Percentiles rank a stretch among this genome's conserved stretches.
These are phyloP conservation scores for Tulasnella sp. DNA, from an alignment of 768 basidiomycete species.

Conservation along the genomic window DNA sequence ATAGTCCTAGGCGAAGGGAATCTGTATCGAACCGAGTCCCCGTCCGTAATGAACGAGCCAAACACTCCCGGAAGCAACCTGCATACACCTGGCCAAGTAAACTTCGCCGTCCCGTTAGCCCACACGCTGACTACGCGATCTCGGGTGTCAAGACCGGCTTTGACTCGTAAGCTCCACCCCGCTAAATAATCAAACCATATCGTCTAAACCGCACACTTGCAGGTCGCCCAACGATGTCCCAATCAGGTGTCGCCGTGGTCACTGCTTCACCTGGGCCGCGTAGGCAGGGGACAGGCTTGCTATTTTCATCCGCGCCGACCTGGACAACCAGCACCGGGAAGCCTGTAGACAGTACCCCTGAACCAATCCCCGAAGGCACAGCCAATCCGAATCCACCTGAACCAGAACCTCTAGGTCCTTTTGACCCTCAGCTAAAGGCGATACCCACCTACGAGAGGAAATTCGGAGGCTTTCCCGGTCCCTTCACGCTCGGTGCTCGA, in stretches of 20 bases:
- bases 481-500: not conserved
- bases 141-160: not conserved
- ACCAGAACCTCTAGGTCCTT: slow-evolving; percentile 47
- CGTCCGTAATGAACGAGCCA: not conserved
- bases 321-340: not conserved
- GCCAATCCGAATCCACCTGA: not conserved
- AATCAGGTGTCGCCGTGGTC: not conserved
- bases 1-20: not conserved
- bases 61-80: not conserved
- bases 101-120: not conserved
- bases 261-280: not conserved
- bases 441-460: slow-evolving; percentile 15
- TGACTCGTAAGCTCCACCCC: not conserved
- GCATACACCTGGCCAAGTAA: not conserved
- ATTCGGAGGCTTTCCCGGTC: slow-evolving; percentile 28
- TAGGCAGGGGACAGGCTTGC: not conserved
- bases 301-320: not conserved
- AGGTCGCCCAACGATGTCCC: not conserved
- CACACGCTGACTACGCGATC: not conserved
- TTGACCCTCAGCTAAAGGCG: not conserved
- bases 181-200: not conserved
- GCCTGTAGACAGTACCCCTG: not conserved
- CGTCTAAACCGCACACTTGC: not conserved
- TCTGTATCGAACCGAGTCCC: slow-evolving; percentile 1
- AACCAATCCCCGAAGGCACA: not conserved